Evolutionary conservation across 2,329 filamentous ascomycete genomes (phyloP).

Genomic region (Phaeoacremonium minimum): DNA sequence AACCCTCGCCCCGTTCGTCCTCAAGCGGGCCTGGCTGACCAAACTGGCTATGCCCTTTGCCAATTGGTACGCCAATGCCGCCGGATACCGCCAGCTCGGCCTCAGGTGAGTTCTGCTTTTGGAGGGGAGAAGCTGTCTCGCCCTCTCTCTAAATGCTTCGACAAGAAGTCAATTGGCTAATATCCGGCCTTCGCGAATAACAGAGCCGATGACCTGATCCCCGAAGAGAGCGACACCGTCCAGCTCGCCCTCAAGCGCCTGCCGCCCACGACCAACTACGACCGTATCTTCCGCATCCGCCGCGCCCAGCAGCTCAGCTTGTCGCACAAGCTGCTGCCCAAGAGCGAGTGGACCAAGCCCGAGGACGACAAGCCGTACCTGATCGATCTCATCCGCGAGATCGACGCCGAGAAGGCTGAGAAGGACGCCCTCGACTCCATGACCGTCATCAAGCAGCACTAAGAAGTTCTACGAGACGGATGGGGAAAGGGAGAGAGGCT

Average conservation of each 20-base stretch:
- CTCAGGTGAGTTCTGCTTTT: constrained; percentile 65
- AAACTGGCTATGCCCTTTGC: constrained; percentile 76
- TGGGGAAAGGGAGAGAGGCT: no score
- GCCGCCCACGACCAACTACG: constrained; percentile 84
- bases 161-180: constrained; percentile 1
- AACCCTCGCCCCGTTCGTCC: constrained; percentile 70
- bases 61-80: constrained; percentile 83
- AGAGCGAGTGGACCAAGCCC: constrained; percentile 55
- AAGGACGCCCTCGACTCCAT: constrained; percentile 47
- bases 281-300: constrained; percentile 95
- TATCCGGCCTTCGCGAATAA: no score
- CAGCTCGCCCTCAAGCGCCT: constrained; percentile 88
- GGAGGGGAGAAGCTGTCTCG: constrained; percentile 2
- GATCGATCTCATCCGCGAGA: constrained; percentile 44
- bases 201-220: constrained; percentile 91
- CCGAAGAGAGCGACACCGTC: constrained; percentile 85
- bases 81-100: constrained; percentile 90
- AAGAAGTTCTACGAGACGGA: no score
- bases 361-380: constrained; percentile 55
- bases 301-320: constrained; percentile 79
- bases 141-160: neutral
- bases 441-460: constrained; percentile 44
- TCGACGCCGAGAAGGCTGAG: constrained; percentile 47
- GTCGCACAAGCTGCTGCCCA: constrained; percentile 61
- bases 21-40: constrained; percentile 82